Evolutionary conservation across 1,284 basidiomycete species (phyloP).

Genomic region (Pterula multifida): DNA sequence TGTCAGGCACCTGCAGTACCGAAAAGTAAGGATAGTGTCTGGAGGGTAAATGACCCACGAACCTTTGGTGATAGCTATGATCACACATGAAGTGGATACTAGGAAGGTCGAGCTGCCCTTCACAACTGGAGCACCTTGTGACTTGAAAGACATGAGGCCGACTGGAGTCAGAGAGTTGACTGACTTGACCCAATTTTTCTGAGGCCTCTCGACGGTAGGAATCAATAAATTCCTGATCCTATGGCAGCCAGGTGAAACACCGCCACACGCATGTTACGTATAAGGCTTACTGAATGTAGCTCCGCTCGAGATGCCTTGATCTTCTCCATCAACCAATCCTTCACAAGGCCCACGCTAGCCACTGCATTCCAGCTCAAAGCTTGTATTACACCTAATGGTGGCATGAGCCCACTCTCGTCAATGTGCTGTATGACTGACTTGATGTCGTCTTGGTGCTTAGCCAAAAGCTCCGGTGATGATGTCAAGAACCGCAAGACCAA

Average conservation of each 20-base stretch:
- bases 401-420: constrained; percentile 72
- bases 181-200: constrained; percentile 74
- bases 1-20: constrained; percentile 53
- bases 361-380: constrained; percentile 78
- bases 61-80: constrained; percentile 91
- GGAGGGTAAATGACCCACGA: not conserved
- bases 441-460: constrained; percentile 62
- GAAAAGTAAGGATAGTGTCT: constrained; percentile 3
- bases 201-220: constrained; percentile 83
- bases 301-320: constrained; percentile 67
- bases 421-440: constrained; percentile 63
- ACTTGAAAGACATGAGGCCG: constrained; percentile 88
- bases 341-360: constrained; percentile 82
- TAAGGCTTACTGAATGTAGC: constrained; percentile 58
- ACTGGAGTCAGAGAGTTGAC: constrained; percentile 64
- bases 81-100: constrained; percentile 97
- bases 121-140: constrained; percentile 81
- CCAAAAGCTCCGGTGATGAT: constrained; percentile 58
- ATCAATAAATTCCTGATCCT: constrained; percentile 77
- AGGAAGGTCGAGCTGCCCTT: constrained; percentile 83
- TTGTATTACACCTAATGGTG: constrained; percentile 82
- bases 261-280: constrained; percentile 4
- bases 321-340: constrained; percentile 76
- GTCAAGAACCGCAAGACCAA: constrained; percentile 88
- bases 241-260: constrained; percentile 5